Percentiles rank a stretch among this genome's conserved stretches.
phyloP scores from a whole-genome alignment of 306 rosid species.

The Herpetospermum pedunculosum region DNA sequence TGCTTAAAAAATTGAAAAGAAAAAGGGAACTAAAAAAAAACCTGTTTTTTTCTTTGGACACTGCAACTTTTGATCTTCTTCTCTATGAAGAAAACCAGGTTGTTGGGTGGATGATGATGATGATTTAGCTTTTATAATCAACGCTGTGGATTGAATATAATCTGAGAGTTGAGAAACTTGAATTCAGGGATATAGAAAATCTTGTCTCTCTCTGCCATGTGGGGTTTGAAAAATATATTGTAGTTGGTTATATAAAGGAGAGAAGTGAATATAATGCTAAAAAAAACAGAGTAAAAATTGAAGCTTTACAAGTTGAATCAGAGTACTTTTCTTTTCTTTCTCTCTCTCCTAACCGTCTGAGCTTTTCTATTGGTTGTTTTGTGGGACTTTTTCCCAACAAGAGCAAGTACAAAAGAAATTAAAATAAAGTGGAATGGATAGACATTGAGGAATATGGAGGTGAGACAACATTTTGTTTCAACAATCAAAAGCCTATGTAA shows the following conservation, averaged over 20 bases:
- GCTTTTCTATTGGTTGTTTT: not conserved
- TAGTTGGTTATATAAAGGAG: not conserved
- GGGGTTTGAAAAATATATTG: not conserved
- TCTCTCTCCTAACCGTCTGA: not conserved
- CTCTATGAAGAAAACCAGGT: not conserved
- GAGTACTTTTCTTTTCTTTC: not conserved
- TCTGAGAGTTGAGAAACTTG: not conserved
- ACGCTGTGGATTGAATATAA: not conserved
- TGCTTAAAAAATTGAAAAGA: not conserved
- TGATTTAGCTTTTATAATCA: not conserved
- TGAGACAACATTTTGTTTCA: slow-evolving; percentile 29
- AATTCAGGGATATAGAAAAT: not conserved
- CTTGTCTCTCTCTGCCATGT: slow-evolving; percentile 1
- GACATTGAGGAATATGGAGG: slow-evolving; percentile 10
- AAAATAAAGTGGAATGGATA: not conserved
- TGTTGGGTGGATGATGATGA: not conserved
- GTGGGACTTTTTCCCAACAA: not conserved
- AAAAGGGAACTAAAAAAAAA: not conserved
- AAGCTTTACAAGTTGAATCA: too few relatives aligned
- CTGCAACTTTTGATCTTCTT: not conserved
- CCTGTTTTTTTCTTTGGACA: not conserved
- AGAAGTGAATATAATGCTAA: not conserved
- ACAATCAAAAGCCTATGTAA: not conserved
- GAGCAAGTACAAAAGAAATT: not conserved
- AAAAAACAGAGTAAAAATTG: not conserved